Evolutionary conservation across 306 rosid species (phyloP).

Genomic region (Potentilla sterilis): DNA sequence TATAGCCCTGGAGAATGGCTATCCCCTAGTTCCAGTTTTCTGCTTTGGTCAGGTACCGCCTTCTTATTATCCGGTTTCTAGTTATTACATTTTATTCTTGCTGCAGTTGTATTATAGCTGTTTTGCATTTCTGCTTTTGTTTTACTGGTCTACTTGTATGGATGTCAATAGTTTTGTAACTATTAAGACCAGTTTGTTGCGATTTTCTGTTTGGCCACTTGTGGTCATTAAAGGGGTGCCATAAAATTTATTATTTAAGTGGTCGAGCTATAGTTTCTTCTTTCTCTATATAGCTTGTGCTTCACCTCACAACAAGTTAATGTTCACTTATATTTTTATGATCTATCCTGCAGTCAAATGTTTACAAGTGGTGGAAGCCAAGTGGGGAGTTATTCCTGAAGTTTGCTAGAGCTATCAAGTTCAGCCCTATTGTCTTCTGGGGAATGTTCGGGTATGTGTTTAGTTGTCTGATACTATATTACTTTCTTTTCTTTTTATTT

Average conservation of each 20-base stretch:
- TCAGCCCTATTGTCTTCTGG: conserved; percentile 80
- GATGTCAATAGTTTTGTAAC: not conserved
- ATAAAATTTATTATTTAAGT: not conserved
- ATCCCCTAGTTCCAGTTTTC: conserved; percentile 87
- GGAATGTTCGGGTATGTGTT: conserved; percentile 80
- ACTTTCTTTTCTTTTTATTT: not conserved
- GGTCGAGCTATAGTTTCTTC: conserved; percentile 8
- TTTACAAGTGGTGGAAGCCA: conserved; percentile 93
- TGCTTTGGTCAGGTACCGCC: conserved; percentile 85
- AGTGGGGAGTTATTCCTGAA: conserved; percentile 59
- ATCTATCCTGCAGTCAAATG: conserved; percentile 52
- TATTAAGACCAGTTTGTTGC: conserved; percentile 12
- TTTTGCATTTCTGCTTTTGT: not conserved
- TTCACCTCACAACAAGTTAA: not conserved
- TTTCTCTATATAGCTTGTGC: not conserved
- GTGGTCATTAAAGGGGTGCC: not conserved
- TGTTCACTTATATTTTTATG: not conserved
- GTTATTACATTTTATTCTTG: not conserved
- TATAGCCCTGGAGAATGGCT: conserved; percentile 73
- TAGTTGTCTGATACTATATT: conserved; percentile 16
- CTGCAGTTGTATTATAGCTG: not conserved
- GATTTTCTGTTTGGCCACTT: conserved; percentile 17
- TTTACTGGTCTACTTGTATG: not conserved
- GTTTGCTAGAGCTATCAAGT: conserved; percentile 68
- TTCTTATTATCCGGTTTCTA: not conserved